Conservation (phyloP, 495 filamentous ascomycete species). For the Aspergillus sclerotioniger region DNA sequence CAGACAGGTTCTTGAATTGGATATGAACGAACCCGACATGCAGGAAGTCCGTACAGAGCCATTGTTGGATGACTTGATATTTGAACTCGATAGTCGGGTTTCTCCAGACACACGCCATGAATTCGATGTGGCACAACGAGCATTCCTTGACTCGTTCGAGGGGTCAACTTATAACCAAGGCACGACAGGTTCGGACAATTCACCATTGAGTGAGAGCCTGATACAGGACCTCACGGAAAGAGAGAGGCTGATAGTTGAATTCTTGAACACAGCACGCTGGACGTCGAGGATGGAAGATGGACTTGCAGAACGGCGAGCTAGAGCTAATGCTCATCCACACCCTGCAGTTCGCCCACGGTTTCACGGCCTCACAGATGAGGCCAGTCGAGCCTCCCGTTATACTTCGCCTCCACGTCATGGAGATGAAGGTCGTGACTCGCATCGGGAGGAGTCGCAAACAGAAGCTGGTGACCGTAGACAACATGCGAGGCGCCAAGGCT, state of each 20-base stretch:
- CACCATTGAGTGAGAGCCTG: conserved; percentile 35
- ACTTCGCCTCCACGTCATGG: conserved; percentile 33
- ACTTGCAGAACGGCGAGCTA: conserved; percentile 31
- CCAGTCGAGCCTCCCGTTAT: conserved; percentile 42
- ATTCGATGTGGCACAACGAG: conserved; percentile 28
- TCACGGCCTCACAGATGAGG: conserved; percentile 35
- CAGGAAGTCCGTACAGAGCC: conserved; percentile 55
- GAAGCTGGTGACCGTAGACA: conserved; percentile 28
- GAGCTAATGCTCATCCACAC: conserved; percentile 28
- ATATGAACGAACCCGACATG: conserved; percentile 51
- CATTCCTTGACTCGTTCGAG: conserved; percentile 31
- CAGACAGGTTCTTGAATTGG: conserved; percentile 69
- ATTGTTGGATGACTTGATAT: conserved; percentile 23
- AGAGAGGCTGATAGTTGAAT: conserved; percentile 59
- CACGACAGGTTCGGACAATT: conserved; percentile 22
- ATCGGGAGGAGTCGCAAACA: conserved; percentile 30
- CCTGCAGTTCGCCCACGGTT: conserved; percentile 34
- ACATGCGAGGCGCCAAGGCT: conserved; percentile 42
- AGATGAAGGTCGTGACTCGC: conserved; percentile 23
- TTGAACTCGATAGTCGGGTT: conserved; percentile 24
- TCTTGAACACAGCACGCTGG: conserved; percentile 48
- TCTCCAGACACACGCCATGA: conserved; percentile 29
- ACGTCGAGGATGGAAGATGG: conserved; percentile 37
- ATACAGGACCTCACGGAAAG: conserved; percentile 52
- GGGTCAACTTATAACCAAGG: conserved; percentile 20